A percentile compares a stretch with the other conserved stretches of the same genome.
phyloP scores from a whole-genome alignment of 495 filamentous ascomycete genomes.

The Cetradonia linearis region DNA sequence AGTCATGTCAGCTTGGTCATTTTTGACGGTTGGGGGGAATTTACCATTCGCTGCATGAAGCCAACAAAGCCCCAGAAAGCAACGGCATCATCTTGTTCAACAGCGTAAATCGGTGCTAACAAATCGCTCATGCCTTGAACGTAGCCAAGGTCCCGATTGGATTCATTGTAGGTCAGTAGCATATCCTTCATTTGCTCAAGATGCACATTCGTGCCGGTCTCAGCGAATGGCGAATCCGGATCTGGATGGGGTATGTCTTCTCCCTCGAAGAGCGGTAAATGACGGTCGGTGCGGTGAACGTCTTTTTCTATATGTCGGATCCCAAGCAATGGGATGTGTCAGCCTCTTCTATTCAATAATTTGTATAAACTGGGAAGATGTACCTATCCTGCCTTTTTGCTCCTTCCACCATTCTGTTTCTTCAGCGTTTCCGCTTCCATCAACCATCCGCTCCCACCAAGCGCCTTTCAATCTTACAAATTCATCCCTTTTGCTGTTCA shows the following conservation, averaged over 20 bases:
- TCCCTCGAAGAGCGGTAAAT: slow-evolving; percentile 83
- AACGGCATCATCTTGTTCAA: slow-evolving; percentile 91
- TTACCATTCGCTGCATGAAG: slow-evolving; percentile 90
- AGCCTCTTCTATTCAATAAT: slow-evolving; percentile 23
- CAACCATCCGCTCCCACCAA: slow-evolving; percentile 93
- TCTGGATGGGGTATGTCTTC: slow-evolving; percentile 98
- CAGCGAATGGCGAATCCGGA: slow-evolving; percentile 88
- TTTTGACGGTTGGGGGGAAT: slow-evolving; percentile 6
- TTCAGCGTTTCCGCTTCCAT: slow-evolving; percentile 62
- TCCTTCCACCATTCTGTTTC: slow-evolving; percentile 92
- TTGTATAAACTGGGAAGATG: slow-evolving; percentile 22
- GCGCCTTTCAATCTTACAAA: slow-evolving; percentile 87
- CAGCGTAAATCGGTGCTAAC: slow-evolving; percentile 88
- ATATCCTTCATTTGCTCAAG: slow-evolving; percentile 98
- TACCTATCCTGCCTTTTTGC: slow-evolving; percentile 88
- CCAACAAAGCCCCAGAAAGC: slow-evolving; percentile 95
- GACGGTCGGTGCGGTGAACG: slow-evolving; percentile 91
- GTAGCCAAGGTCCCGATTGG: slow-evolving; percentile 85
- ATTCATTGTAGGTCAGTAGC: slow-evolving; percentile 96
- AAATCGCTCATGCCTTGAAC: slow-evolving; percentile 99
- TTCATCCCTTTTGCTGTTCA: slow-evolving; percentile 81
- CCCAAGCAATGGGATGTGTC: slow-evolving; percentile 38
- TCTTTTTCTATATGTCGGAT: slow-evolving; percentile 71
- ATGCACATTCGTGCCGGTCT: slow-evolving; percentile 88
- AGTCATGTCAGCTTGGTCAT: slow-evolving; percentile 1